phyloP scores from a whole-genome alignment of 78 protist genomes.

The Dictyostelium intermedium region DNA sequence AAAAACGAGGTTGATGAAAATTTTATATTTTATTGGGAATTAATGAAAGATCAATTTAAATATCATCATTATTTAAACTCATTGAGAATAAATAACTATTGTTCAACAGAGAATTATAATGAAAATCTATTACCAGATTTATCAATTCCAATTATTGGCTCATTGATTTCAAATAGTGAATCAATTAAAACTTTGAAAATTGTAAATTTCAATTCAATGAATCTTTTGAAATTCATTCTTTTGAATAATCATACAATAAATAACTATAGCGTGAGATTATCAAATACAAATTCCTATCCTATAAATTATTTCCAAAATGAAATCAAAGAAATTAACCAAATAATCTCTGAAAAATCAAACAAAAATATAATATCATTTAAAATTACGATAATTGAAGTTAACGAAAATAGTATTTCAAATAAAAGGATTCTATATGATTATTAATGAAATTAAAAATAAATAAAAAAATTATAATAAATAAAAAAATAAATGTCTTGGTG shows the following conservation, averaged over 20 bases:
- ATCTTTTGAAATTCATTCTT: not conserved
- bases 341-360: no score
- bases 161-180: not conserved
- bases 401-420: not conserved
- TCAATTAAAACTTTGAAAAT: not conserved
- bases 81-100: no score
- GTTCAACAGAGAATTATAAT: not conserved
- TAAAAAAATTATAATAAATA: no score
- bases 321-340: not conserved
- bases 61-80: not conserved
- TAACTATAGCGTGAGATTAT: no score
- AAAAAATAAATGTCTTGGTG: no score
- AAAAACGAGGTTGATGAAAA: not conserved
- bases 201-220: not conserved
- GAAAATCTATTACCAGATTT: not conserved
- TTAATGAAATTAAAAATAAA: no score
- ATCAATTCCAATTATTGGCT: not conserved
- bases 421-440: no score
- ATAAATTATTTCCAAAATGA: no score
- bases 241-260: not conserved
- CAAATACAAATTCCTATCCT: not conserved
- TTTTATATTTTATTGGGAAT: not conserved
- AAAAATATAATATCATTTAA: not conserved
- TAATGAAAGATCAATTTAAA: not conserved
- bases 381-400: not conserved